Percentiles rank a stretch among this genome's conserved stretches.
These are phyloP conservation scores for Botrytis porri DNA, from an alignment of 2,329 filamentous ascomycete species.

Conservation along the genomic window DNA sequence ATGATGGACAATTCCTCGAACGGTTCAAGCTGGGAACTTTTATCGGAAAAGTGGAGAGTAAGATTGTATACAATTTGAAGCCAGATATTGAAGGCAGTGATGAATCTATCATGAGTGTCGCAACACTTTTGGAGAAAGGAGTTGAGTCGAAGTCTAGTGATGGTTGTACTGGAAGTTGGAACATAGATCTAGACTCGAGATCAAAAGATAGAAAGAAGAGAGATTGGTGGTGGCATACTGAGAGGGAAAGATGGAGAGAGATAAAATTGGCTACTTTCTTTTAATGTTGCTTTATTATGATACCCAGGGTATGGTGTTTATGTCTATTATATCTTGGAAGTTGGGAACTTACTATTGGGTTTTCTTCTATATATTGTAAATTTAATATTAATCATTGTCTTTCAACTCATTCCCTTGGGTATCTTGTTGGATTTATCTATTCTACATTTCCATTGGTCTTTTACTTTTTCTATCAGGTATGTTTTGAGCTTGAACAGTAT, in stretches of 20 bases:
- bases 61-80: constrained; percentile 57
- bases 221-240: constrained; percentile 36
- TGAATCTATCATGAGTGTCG: constrained; percentile 54
- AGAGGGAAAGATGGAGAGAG: constrained; percentile 34
- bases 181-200: constrained; percentile 20
- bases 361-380: neutral
- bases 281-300: constrained; percentile 14
- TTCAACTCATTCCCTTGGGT: neutral
- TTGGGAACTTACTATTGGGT: neutral
- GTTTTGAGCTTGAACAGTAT: neutral
- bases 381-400: neutral
- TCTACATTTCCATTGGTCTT: no score
- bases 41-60: constrained; percentile 57
- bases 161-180: constrained; percentile 31
- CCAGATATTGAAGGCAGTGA: constrained; percentile 51
- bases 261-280: constrained; percentile 31
- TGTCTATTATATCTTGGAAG: neutral
- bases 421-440: neutral
- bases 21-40: constrained; percentile 58
- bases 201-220: constrained; percentile 28
- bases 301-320: constrained; percentile 16
- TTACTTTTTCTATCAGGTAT: neutral
- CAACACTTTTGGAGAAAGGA: constrained; percentile 46
- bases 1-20: constrained; percentile 49
- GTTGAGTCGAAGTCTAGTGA: constrained; percentile 29